Evolutionary conservation across 306 rosid genomes (phyloP), one percentile per base, ranked within the genome.

Genomic region (Medicago lupulina): DNA sequence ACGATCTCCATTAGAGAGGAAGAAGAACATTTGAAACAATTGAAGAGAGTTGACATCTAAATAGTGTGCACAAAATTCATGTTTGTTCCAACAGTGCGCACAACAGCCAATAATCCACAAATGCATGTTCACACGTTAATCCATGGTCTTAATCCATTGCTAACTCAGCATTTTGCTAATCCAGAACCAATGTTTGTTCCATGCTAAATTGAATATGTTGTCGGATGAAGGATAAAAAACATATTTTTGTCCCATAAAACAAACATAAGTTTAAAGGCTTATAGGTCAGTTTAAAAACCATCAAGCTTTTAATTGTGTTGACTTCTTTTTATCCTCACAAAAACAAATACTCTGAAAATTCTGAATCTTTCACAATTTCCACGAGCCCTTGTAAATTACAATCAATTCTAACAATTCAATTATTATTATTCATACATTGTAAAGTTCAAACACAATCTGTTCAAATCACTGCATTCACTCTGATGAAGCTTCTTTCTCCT

Each of bases 401-500:
- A 55, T 55, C 61, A 55, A 18, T 31, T 55, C 43, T 46, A 9
- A 16, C 63, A 51, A 66, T 51, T 51, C 70, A 60, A 63, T 77
- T 70, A 84, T 84, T 76, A 63, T 77, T 70, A 84, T 84, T 76
- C 80, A 76, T 61, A 16, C 15, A 74, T 43, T 9, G 2, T 41
- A 50, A 55, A 67, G 44, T 62, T 73, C 78, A 67, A 69, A 64
- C 18, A 47, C 78, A 72, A 51, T 60, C 55, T 47, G 14, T 69
- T 63, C 71, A 69, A 64, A 70, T 28, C 8, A 49, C 51, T 73
- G 18, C 64, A 46, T 38, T 75, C 58, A 85, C 83, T 85, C 2
- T 16, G 88, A 23, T 43, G 83, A 80, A 71, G 79, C 76, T 85
- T 81, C 79, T 85, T 81, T 76, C 74, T 80, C 73, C 79, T 80